Conservation (phyloP, 805 yeast species). For the Barnettozyma californica region DNA sequence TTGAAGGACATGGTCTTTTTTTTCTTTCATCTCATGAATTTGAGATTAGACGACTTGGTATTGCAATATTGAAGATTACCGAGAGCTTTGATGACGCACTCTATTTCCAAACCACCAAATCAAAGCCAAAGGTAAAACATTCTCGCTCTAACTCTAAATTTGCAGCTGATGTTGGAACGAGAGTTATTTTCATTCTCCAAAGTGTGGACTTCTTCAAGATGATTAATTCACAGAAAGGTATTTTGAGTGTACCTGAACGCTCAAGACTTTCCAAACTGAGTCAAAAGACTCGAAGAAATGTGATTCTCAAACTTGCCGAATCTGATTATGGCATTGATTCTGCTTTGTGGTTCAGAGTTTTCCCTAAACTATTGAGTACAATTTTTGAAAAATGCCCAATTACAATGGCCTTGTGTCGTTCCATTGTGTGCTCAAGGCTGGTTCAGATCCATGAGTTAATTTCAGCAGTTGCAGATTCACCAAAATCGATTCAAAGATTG, state of each 20-base stretch:
- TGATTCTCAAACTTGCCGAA: constrained; percentile 75
- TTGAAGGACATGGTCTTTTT: constrained; percentile 92
- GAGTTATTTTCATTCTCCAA: constrained; percentile 73
- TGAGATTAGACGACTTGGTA: constrained; percentile 65
- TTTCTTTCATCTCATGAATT: constrained; percentile 87
- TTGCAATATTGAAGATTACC: constrained; percentile 67
- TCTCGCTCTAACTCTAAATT: constrained; percentile 58
- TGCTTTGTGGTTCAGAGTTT: constrained; percentile 90
- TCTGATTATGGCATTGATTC: constrained; percentile 94
- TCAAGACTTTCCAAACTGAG: constrained; percentile 61
- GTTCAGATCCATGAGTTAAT: constrained; percentile 79
- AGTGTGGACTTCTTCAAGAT: constrained; percentile 61
- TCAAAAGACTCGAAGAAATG: constrained; percentile 51
- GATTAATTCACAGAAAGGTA: constrained; percentile 42
- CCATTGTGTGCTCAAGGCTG: constrained; percentile 81
- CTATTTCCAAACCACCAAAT: constrained; percentile 39
- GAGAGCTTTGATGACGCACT: constrained; percentile 87
- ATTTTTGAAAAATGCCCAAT: constrained; percentile 83
- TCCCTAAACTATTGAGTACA: constrained; percentile 66
- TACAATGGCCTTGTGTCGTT: constrained; percentile 88
- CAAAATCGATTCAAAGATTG: constrained; percentile 25
- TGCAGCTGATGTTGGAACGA: constrained; percentile 73
- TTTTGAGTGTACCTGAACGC: constrained; percentile 70
- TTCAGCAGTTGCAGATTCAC: constrained; percentile 44
- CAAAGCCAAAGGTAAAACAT: constrained; percentile 27